Percentiles rank a stretch among this genome's conserved stretches.
Conservation (phyloP, 2,329 filamentous ascomycete species). For the Ophiostoma australiae region DNA sequence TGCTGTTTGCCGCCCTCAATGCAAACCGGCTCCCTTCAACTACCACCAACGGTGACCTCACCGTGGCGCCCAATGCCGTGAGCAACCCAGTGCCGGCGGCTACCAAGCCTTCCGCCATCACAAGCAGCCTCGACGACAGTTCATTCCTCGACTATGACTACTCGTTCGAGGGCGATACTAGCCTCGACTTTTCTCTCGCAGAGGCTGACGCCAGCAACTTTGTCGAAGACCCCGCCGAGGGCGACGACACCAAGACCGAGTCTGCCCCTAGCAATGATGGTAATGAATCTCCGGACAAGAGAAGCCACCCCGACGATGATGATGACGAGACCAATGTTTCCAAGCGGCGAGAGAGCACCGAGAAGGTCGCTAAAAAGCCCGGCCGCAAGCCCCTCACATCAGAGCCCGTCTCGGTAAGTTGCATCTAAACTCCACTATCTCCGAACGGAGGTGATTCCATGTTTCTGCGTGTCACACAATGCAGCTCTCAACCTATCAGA, state of each 20-base stretch:
- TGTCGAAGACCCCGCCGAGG: slow-evolving; percentile 43
- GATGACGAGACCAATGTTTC: slow-evolving; percentile 51
- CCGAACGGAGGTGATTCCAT: slow-evolving; percentile 23
- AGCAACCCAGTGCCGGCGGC: slow-evolving; percentile 43
- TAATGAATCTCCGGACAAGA: slow-evolving; percentile 61
- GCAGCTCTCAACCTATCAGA: background rate
- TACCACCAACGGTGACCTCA: slow-evolving; percentile 36
- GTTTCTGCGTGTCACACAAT: slow-evolving; percentile 4
- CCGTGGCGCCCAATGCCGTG: slow-evolving; percentile 47
- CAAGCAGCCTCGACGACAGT: slow-evolving; percentile 62
- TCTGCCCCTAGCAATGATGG: slow-evolving; percentile 55
- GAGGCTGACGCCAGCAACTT: slow-evolving; percentile 51
- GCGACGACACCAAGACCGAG: slow-evolving; percentile 32
- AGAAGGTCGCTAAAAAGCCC: slow-evolving; percentile 89
- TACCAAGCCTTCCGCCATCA: slow-evolving; percentile 41
- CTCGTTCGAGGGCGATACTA: slow-evolving; percentile 67
- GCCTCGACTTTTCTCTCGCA: slow-evolving; percentile 67
- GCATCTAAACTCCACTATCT: slow-evolving; percentile 17
- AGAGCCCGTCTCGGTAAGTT: slow-evolving; percentile 88
- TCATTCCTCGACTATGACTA: slow-evolving; percentile 80
- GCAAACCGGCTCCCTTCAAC: slow-evolving; percentile 53
- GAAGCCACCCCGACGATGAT: slow-evolving; percentile 66
- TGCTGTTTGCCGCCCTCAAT: slow-evolving; percentile 70
- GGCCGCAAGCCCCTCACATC: slow-evolving; percentile 93
- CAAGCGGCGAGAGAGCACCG: slow-evolving; percentile 76